Evolutionary conservation across 345 rosid species (phyloP).

Genomic region (Trapa incisa): DNA sequence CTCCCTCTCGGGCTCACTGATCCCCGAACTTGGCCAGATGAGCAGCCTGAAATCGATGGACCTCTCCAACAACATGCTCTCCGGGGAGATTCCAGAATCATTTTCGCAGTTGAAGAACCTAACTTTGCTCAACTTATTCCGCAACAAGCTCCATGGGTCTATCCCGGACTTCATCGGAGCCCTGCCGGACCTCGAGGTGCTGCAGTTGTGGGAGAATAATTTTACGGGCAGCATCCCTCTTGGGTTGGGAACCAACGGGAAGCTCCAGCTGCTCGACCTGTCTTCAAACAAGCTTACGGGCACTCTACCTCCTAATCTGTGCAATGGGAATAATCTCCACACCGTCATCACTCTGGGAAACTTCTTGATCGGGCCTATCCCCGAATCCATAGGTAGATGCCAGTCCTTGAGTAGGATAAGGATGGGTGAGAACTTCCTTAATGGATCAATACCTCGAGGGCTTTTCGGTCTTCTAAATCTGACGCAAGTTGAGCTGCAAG

Average conservation of each 20-base stretch:
- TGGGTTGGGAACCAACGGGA: slow-evolving; percentile 29
- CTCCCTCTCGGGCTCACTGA: slow-evolving; percentile 22
- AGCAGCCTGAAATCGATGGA: slow-evolving; percentile 36
- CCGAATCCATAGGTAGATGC: slow-evolving; percentile 29
- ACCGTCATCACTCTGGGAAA: slow-evolving; percentile 32
- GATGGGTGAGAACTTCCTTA: slow-evolving; percentile 39
- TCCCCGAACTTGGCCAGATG: slow-evolving; percentile 27
- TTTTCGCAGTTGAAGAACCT: slow-evolving; percentile 32
- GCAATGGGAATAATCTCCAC: slow-evolving; percentile 25
- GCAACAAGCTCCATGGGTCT: slow-evolving; percentile 37
- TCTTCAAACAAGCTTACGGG: slow-evolving; percentile 40
- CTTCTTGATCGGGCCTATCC: slow-evolving; percentile 38
- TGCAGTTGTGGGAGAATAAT: slow-evolving; percentile 45
- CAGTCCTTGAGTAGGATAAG: slow-evolving; percentile 31
- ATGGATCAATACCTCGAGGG: slow-evolving; percentile 34
- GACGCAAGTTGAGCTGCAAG: slow-evolving; percentile 39
- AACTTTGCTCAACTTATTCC: slow-evolving; percentile 30
- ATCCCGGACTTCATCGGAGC: slow-evolving; percentile 35
- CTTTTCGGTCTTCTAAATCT: slow-evolving; percentile 32
- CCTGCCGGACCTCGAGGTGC: slow-evolving; percentile 32
- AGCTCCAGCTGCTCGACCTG: slow-evolving; percentile 24
- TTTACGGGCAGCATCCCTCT: slow-evolving; percentile 35
- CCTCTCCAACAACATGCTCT: slow-evolving; percentile 29
- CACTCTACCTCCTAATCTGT: slow-evolving; percentile 28
- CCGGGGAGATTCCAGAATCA: slow-evolving; percentile 30